A percentile compares a stretch with the other conserved stretches of the same genome.
phyloP scores from a whole-genome alignment of 768 basidiomycete species.

The Tylopilus plumbeoviolaceoides region DNA sequence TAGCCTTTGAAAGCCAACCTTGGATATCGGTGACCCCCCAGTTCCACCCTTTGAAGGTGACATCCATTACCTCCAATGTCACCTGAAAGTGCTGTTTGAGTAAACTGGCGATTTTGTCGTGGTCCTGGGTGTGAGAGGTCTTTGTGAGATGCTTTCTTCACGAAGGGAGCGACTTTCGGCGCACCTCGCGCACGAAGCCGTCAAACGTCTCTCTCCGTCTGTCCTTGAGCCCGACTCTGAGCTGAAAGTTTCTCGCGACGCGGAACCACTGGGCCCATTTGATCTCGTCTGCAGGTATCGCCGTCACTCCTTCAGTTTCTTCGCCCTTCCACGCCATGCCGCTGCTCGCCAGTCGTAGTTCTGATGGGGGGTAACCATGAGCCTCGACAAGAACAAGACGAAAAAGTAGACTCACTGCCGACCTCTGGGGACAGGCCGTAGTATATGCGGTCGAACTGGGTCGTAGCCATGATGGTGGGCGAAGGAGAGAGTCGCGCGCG shows the following conservation, averaged over 20 bases:
- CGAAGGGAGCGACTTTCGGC: neutral
- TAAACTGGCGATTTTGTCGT: conserved; percentile 75
- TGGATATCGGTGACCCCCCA: conserved; percentile 96
- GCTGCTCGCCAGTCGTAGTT: conserved; percentile 82
- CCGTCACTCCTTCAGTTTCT: conserved; percentile 58
- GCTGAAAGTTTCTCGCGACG: conserved; percentile 89
- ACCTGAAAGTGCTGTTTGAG: conserved; percentile 87
- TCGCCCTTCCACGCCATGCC: conserved; percentile 95
- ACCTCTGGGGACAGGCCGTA: conserved; percentile 66
- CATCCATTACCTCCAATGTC: conserved; percentile 80
- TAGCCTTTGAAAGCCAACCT: conserved; percentile 45
- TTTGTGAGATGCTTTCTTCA: neutral
- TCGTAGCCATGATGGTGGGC: conserved; percentile 47
- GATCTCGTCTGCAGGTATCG: conserved; percentile 67
- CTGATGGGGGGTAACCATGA: conserved; percentile 34
- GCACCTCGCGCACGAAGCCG: conserved; percentile 86
- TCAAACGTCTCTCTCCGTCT: conserved; percentile 83
- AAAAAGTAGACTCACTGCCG: conserved; percentile 64
- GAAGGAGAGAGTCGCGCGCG: conserved; percentile 26
- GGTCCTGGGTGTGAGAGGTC: conserved; percentile 53
- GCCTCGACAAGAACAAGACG: neutral
- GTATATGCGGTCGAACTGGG: conserved; percentile 85
- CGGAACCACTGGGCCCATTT: conserved; percentile 91
- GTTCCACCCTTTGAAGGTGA: conserved; percentile 94
- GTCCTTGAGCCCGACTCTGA: conserved; percentile 78